Conservation (phyloP, 1,139 yeast species). For the Geotrichum citri-aurantii region DNA sequence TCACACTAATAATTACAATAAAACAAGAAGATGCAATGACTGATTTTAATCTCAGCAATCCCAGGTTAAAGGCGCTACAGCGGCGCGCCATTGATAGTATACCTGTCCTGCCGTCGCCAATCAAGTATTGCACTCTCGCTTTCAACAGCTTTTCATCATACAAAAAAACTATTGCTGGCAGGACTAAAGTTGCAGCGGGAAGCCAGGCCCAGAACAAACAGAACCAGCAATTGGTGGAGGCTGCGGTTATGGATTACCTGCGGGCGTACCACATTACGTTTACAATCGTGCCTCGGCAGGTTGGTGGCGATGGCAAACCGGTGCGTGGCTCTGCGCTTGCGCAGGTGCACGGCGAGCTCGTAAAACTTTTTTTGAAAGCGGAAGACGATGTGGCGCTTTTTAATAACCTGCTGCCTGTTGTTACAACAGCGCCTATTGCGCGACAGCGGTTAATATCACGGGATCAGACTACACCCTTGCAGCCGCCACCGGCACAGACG, state of each 20-base stretch:
- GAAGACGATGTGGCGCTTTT: background rate
- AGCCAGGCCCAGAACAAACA: background rate
- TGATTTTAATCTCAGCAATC: background rate
- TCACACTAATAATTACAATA: too few species aligned
- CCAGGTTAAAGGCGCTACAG: background rate
- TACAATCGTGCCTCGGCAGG: slow-evolving; percentile 14
- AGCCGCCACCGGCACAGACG: background rate
- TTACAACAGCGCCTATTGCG: background rate
- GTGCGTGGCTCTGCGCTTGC: background rate
- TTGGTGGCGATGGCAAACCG: background rate
- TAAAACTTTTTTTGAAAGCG: background rate
- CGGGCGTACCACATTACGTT: slow-evolving; percentile 17
- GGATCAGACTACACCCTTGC: background rate
- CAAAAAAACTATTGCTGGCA: background rate
- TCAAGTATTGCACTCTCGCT: background rate
- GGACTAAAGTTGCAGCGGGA: background rate
- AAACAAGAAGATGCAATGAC: background rate
- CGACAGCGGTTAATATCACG: background rate
- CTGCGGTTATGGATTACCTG: slow-evolving; percentile 7
- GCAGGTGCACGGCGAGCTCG: background rate
- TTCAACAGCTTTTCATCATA: background rate
- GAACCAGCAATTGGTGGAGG: background rate
- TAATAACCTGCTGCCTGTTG: background rate
- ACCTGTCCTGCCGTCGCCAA: background rate
- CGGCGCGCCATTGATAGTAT: background rate